Percentiles rank a stretch among this genome's conserved stretches.
phyloP scores from a whole-genome alignment of 495 filamentous ascomycete species.

The Tuber calosporum region DNA sequence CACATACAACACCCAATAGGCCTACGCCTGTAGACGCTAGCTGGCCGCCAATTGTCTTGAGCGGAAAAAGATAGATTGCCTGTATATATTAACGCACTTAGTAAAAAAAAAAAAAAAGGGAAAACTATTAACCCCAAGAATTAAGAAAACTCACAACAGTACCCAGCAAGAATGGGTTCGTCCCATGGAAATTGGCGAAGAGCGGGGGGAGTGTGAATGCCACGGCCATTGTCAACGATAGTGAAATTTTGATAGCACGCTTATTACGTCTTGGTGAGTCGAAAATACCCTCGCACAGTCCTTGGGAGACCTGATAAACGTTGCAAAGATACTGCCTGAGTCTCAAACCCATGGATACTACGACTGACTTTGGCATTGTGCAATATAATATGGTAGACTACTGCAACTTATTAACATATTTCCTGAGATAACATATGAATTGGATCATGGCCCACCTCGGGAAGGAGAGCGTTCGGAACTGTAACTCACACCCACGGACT shows the following conservation, averaged over 20 bases:
- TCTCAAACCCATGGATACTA: not conserved
- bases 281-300: constrained; percentile 19
- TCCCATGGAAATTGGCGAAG: constrained; percentile 31
- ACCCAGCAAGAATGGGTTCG: constrained; percentile 38
- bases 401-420: not conserved
- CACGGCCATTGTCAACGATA: constrained; percentile 35
- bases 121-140: not conserved
- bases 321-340: constrained; percentile 15
- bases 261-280: constrained; percentile 29
- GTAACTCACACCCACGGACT: not conserved
- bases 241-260: constrained; percentile 30
- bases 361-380: not conserved
- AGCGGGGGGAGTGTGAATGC: constrained; percentile 27
- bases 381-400: not conserved
- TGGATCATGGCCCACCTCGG: not conserved
- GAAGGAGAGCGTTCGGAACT: not conserved
- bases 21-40: constrained; percentile 32
- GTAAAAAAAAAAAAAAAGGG: not conserved
- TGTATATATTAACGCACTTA: constrained; percentile 14
- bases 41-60: constrained; percentile 39
- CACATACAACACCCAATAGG: constrained; percentile 24
- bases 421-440: not conserved
- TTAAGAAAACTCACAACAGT: constrained; percentile 33
- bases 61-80: constrained; percentile 41
- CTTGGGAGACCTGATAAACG: constrained; percentile 15